Base-by-base conservation (phyloP, 331 rosid species). In the Pyrus hybrid region DNA sequence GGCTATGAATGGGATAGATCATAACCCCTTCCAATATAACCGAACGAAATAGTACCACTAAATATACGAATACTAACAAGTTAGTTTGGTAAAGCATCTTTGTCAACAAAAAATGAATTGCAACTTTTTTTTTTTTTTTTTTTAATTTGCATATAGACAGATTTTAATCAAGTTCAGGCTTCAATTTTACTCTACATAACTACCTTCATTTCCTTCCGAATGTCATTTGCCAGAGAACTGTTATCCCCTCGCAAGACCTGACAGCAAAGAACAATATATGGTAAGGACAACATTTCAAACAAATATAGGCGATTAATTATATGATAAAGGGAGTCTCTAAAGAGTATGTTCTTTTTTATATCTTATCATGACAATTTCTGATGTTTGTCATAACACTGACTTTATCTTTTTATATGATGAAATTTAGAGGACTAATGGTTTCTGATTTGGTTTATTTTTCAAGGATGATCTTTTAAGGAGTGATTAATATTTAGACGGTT, bases 151-250 rank as follows among this genome's bases (percentile, higher is more conserved):
- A 23, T 7, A 73, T 20, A 43, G 7, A 21, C 62, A 12, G n/a
- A 13, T 37, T 37, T 37, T 0, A 23, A 67, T 22, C 22, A 26
- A 67, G 21, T 28, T 29, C 11, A 71, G 29, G 58, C 49, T 82
- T 76, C 53, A 43, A 79, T 58, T 35, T 25, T 49, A 63, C 51
- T 26, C 61, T 28, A 25, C 69, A 74, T 64, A 68, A 75, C 67
- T 78, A 92, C 99, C 99, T 94, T 94, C 97, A 94, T 94, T 86
- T 94, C 99, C 87, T 92, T 94, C 74, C 97, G 91, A 75, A 94
- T 94, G 90, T 94, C 99, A 87, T 92, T 92, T 79, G 99, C 99
- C 71, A 94, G 92, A 80, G 91, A 84, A 82, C 97, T 94, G 82
- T 94, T 92, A 85, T 94, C 97, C 74, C 99, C 99, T 77, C 90